Evolutionary conservation across 805 yeast genomes (phyloP).

Genomic region (Ogataea salicorniae): DNA sequence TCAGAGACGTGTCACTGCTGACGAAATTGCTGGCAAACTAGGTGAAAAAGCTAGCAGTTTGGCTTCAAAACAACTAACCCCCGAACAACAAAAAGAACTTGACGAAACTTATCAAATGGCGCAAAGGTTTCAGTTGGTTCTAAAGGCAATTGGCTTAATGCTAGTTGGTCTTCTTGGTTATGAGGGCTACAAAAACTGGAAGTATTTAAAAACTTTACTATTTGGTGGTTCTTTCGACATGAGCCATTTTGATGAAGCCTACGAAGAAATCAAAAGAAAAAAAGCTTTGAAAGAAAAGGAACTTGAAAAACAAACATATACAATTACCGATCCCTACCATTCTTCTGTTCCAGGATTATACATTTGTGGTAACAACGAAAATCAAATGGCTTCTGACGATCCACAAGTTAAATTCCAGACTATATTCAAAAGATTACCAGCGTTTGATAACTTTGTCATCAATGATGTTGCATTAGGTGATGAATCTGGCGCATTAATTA

Average conservation of each 20-base stretch:
- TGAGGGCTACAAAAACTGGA: constrained; percentile 37
- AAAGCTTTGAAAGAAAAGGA: constrained; percentile 16
- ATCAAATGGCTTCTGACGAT: constrained; percentile 29
- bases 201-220: constrained; percentile 32
- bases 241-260: constrained; percentile 34
- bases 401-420: constrained; percentile 30
- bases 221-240: constrained; percentile 29
- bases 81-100: constrained; percentile 5
- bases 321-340: constrained; percentile 31
- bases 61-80: background rate
- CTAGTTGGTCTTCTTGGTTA: constrained; percentile 36
- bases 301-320: constrained; percentile 16
- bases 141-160: constrained; percentile 37
- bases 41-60: background rate
- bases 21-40: background rate
- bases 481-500: constrained; percentile 52
- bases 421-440: constrained; percentile 54
- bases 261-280: constrained; percentile 27
- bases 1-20: background rate
- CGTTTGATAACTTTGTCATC: constrained; percentile 58
- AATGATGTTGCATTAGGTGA: constrained; percentile 51
- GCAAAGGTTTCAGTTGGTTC: constrained; percentile 41
- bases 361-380: constrained; percentile 54
- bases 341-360: constrained; percentile 53
- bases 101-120: constrained; percentile 33